Conservation (phyloP, 2,329 filamentous ascomycete species). For the Penicillium janthinellum region DNA sequence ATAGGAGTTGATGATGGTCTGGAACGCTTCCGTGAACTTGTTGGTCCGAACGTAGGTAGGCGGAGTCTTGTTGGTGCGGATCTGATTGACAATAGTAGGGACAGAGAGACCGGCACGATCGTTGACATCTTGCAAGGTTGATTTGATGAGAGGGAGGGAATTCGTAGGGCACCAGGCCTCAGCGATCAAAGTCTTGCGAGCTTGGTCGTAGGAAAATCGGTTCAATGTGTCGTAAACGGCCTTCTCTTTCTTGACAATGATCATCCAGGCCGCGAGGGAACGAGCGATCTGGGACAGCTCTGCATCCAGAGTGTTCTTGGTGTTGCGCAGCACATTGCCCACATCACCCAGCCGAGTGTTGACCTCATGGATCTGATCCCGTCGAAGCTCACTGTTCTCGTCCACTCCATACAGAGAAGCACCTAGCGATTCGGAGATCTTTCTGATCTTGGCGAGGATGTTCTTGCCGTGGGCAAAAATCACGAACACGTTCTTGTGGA, state of each 20-base stretch:
- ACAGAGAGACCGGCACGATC: constrained; percentile 95
- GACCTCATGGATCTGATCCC: constrained; percentile 96
- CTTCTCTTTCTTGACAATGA: constrained; percentile 97
- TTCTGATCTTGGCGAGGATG: constrained; percentile 97
- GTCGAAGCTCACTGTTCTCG: constrained; percentile 91
- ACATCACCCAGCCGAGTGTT: constrained; percentile 91
- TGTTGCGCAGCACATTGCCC: constrained; percentile 89
- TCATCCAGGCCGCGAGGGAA: constrained; percentile 93
- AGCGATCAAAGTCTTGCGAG: constrained; percentile 92
- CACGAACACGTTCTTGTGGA: constrained; percentile 98
- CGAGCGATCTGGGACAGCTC: constrained; percentile 93
- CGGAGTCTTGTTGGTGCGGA: constrained; percentile 94
- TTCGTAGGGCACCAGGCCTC: constrained; percentile 97
- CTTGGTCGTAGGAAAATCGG: constrained; percentile 93
- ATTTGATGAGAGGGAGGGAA: constrained; percentile 83
- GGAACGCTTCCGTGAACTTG: constrained; percentile 97
- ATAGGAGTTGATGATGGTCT: constrained; percentile 98
- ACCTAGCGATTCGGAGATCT: constrained; percentile 96
- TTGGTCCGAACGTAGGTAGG: constrained; percentile 98
- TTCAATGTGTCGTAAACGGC: constrained; percentile 95
- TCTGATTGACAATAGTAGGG: constrained; percentile 97
- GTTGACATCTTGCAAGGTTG: constrained; percentile 93
- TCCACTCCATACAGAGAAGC: constrained; percentile 96
- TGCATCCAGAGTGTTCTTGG: constrained; percentile 87
- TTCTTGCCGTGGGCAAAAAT: constrained; percentile 99